These are phyloP conservation scores for Saccharomycopsis capsularis DNA, from an alignment of 805 yeast genomes.

Conservation along the genomic window DNA sequence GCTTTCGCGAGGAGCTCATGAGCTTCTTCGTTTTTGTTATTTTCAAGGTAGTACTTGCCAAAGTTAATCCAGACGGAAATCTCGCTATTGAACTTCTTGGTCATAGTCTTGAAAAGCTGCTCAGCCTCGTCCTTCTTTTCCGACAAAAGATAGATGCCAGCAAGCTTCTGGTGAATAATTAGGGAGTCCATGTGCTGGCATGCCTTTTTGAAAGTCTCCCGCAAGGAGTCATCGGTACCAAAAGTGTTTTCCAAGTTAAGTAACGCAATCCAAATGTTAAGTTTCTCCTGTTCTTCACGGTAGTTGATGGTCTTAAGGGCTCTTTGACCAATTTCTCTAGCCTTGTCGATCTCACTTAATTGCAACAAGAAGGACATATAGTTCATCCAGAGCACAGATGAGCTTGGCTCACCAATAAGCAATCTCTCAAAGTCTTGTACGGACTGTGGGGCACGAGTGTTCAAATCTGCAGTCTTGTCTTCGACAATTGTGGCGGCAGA, in stretches of 20 bases:
- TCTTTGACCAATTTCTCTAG: conserved; percentile 86
- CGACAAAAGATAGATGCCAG: conserved; percentile 65
- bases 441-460: conserved; percentile 85
- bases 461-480: conserved; percentile 81
- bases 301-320: conserved; percentile 85
- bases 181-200: conserved; percentile 88
- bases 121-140: conserved; percentile 70
- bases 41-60: conserved; percentile 67
- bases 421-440: conserved; percentile 87
- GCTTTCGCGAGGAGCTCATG: conserved; percentile 72
- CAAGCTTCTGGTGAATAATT: conserved; percentile 72
- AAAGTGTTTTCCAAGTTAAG: conserved; percentile 90
- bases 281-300: conserved; percentile 87
- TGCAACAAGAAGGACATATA: conserved; percentile 97
- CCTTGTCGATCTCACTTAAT: conserved; percentile 88
- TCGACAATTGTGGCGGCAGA: conserved; percentile 39
- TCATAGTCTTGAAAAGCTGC: conserved; percentile 53
- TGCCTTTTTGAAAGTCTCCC: conserved; percentile 74
- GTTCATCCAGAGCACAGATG: conserved; percentile 94
- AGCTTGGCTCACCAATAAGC: conserved; percentile 85
- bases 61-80: conserved; percentile 74
- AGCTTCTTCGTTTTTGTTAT: conserved; percentile 48
- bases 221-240: conserved; percentile 78
- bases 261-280: conserved; percentile 94
- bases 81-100: conserved; percentile 73